Conservation (phyloP, 306 rosid genomes). For the Trichosanthes cucumerina region DNA sequence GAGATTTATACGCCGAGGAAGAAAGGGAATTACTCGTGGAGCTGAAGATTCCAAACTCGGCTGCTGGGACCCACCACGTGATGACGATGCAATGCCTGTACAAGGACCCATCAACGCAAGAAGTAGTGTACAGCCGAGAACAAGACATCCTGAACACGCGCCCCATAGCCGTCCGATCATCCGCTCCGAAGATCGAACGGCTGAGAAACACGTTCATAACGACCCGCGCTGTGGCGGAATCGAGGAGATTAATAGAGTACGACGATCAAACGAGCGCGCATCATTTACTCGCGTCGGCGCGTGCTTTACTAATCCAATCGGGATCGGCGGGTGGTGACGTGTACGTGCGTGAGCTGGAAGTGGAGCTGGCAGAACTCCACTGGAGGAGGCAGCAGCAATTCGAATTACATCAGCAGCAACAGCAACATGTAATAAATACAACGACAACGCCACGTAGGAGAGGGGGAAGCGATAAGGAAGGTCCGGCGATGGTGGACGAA, state of each 20-base stretch:
- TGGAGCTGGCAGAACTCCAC: constrained; percentile 50
- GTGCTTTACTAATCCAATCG: constrained; percentile 35
- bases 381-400: constrained; percentile 36
- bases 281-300: constrained; percentile 53
- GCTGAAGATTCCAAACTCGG: constrained; percentile 12
- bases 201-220: constrained; percentile 42
- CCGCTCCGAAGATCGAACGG: constrained; percentile 21
- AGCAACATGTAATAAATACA: not conserved
- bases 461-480: constrained; percentile 17
- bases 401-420: constrained; percentile 6
- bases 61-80: constrained; percentile 38
- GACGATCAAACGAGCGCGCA: constrained; percentile 43
- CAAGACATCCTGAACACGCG: constrained; percentile 37
- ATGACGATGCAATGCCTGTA: constrained; percentile 52
- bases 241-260: constrained; percentile 33
- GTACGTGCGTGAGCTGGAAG: constrained; percentile 38
- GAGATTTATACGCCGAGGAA: constrained; percentile 21
- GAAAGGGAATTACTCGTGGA: constrained; percentile 22
- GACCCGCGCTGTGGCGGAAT: constrained; percentile 55
- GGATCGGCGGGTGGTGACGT: constrained; percentile 23
- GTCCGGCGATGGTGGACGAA: constrained; percentile 28
- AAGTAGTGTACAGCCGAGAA: constrained; percentile 43
- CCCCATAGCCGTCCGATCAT: constrained; percentile 15
- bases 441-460: constrained; percentile 26
- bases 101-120: constrained; percentile 50